Evolutionary conservation across 2,329 filamentous ascomycete species (phyloP).

Genomic region (Verticillium alfalfae): DNA sequence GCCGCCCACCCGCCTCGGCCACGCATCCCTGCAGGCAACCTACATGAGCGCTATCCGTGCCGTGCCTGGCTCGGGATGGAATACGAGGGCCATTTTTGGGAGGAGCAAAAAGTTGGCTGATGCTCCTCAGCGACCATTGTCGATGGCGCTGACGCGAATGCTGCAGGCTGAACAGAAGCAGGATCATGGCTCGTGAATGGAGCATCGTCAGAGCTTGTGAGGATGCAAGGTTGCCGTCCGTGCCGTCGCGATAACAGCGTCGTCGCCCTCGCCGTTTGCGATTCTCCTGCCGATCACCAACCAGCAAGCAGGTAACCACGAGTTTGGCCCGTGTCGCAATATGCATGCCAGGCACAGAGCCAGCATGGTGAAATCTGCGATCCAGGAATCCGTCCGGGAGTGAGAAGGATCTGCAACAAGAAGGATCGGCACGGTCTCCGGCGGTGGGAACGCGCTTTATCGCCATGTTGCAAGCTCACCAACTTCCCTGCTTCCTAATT

Average conservation of each 20-base stretch:
- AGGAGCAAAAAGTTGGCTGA: neutral
- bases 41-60: slow-evolving; percentile 6
- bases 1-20: neutral
- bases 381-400: neutral
- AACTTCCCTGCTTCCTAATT: neutral
- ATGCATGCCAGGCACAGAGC: neutral
- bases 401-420: neutral
- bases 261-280: neutral
- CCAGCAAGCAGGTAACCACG: neutral
- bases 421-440: neutral
- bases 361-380: neutral
- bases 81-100: slow-evolving; percentile 9
- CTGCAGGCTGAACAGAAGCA: neutral
- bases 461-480: neutral
- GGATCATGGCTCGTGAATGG: neutral
- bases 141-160: neutral
- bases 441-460: neutral
- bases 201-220: neutral
- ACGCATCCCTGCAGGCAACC: slow-evolving; percentile 9
- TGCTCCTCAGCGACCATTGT: neutral
- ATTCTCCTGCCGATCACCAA: neutral
- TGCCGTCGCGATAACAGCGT: neutral
- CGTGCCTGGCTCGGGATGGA: slow-evolving; percentile 2
- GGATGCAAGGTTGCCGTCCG: neutral
- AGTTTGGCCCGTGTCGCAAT: neutral